phyloP scores from a whole-genome alignment of 306 rosid genomes.

The Rosa chinensis region DNA sequence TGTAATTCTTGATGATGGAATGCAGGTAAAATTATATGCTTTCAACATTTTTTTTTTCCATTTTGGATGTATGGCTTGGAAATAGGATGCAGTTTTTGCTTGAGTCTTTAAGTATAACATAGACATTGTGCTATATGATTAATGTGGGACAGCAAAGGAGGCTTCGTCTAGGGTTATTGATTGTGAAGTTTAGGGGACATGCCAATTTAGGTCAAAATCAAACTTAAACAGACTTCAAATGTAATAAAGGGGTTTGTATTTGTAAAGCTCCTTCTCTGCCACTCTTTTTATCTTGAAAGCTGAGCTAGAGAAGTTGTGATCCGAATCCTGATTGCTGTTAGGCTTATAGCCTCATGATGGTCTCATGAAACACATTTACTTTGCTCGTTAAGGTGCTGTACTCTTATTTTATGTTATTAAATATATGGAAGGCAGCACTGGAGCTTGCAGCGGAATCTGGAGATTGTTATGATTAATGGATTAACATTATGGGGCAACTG shows the following conservation, averaged over 20 bases:
- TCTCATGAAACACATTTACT: neutral
- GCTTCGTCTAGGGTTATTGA: neutral
- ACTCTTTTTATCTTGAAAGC: neutral
- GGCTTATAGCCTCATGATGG: neutral
- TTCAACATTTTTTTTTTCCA: neutral
- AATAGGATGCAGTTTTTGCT: neutral
- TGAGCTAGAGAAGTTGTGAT: neutral
- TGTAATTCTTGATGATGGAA: constrained; percentile 83
- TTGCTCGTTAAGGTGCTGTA: neutral
- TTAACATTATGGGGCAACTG: constrained; percentile 72
- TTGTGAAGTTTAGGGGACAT: neutral
- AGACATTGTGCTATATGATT: neutral
- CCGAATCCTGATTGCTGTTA: neutral
- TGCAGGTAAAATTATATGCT: constrained; percentile 60
- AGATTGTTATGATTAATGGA: constrained; percentile 87
- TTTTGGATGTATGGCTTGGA: neutral
- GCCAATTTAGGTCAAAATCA: neutral
- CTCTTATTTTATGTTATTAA: constrained; percentile 21
- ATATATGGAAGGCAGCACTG: constrained; percentile 67
- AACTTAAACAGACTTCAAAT: neutral
- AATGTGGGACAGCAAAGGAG: neutral
- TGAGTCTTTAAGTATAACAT: neutral
- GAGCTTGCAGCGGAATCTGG: constrained; percentile 83
- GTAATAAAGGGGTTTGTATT: neutral
- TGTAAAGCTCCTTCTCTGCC: constrained; percentile 8